Percentiles rank a stretch among this genome's conserved stretches.
Conservation (phyloP, 345 rosid species). For the Eucalyptus victrix region DNA sequence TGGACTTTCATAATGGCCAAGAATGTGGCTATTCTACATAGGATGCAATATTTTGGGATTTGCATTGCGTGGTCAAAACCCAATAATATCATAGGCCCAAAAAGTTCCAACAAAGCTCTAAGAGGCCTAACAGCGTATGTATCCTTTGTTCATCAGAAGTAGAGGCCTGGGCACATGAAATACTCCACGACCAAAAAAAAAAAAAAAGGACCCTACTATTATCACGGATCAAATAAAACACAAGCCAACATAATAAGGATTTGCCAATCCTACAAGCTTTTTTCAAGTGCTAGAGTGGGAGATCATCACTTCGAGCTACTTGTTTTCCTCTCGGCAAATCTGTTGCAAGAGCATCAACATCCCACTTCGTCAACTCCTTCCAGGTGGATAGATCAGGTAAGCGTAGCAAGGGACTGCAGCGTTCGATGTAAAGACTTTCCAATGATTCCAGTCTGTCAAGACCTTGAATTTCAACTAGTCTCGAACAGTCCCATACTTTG, state of each 20-base stretch:
- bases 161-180: too few species aligned
- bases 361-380: background rate
- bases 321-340: background rate
- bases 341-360: background rate
- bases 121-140: background rate
- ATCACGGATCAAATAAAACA: background rate
- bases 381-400: background rate
- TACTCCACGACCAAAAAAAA: too few species aligned
- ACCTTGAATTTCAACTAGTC: background rate
- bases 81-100: background rate
- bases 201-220: rapidly evolving
- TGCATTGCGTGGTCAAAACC: background rate
- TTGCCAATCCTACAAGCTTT: background rate
- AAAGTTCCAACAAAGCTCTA: background rate
- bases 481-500: rapidly evolving
- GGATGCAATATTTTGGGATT: background rate
- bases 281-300: background rate
- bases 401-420: background rate
- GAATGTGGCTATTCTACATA: background rate
- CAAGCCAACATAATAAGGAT: background rate
- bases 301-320: background rate
- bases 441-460: background rate
- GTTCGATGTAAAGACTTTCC: rapidly evolving
- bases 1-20: too few species aligned
- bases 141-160: background rate